Evolutionary conservation across 768 basidiomycete genomes (phyloP).

Genomic region (Amanita molliuscula): DNA sequence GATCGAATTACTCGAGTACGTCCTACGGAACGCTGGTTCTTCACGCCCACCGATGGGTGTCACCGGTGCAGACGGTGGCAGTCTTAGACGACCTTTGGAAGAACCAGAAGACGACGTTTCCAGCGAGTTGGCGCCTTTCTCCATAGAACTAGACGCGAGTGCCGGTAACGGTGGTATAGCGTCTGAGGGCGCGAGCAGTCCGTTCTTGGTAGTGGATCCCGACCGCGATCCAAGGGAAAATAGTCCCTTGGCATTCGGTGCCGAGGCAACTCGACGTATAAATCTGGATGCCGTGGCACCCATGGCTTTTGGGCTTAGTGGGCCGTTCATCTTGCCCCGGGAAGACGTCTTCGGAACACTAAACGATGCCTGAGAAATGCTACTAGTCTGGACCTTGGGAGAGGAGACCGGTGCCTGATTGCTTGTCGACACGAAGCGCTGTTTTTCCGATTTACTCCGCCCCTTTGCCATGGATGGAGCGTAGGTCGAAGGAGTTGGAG

Average conservation of each 20-base stretch:
- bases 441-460: conserved; percentile 33
- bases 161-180: conserved; percentile 45
- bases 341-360: conserved; percentile 22
- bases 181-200: conserved; percentile 64
- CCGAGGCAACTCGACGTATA: conserved; percentile 90
- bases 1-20: conserved; percentile 97
- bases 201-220: conserved; percentile 59
- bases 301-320: conserved; percentile 60
- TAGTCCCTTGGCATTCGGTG: conserved; percentile 91
- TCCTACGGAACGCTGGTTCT: conserved; percentile 74
- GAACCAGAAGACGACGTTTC: conserved; percentile 75
- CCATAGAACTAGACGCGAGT: conserved; percentile 35
- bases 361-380: conserved; percentile 37
- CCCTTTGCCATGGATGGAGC: background rate
- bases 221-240: conserved; percentile 57
- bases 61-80: conserved; percentile 17
- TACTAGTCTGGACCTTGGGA: conserved; percentile 29
- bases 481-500: conserved; percentile 14
- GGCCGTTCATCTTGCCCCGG: conserved; percentile 38
- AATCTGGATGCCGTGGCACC: conserved; percentile 76
- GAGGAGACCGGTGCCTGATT: conserved; percentile 17
- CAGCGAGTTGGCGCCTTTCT: conserved; percentile 58
- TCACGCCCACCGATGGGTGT: conserved; percentile 28
- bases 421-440: conserved; percentile 17
- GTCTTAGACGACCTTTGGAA: conserved; percentile 38